Conservation (phyloP, 2,329 filamentous ascomycete species). For the Diaporthe sp. region DNA sequence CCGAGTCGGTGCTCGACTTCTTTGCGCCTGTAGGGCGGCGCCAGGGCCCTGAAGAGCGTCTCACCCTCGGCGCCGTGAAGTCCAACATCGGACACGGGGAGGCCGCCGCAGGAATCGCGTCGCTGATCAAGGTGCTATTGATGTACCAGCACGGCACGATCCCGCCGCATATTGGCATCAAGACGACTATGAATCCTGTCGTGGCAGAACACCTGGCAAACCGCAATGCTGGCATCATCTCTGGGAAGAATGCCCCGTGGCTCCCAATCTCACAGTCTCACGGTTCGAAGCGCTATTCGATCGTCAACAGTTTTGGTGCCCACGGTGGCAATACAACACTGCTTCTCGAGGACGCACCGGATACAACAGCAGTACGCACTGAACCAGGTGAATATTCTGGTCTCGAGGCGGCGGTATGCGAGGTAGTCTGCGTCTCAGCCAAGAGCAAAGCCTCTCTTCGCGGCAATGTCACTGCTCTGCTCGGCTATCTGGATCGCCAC, state of each 20-base stretch:
- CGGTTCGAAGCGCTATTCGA: neutral
- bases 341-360: constrained; percentile 14
- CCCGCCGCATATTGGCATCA: constrained; percentile 61
- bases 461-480: no score
- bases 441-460: no score
- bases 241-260: no score
- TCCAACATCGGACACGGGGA: constrained; percentile 63
- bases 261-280: no score
- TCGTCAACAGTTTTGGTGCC: constrained; percentile 23
- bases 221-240: neutral
- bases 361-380: no score
- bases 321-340: constrained; percentile 17
- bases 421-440: no score
- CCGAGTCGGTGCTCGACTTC: constrained; percentile 67
- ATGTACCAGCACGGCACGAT: constrained; percentile 60
- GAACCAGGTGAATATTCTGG: no score
- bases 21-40: constrained; percentile 61
- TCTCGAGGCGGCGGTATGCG: no score
- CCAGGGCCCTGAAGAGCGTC: constrained; percentile 52
- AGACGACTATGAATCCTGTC: constrained; percentile 43
- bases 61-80: constrained; percentile 50
- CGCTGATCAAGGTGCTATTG: constrained; percentile 58
- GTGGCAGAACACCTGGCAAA: neutral
- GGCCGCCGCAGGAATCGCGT: constrained; percentile 52
- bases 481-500: no score